These are phyloP conservation scores for Rhodamnia argentea DNA, from an alignment of 345 rosid genomes.

Conservation along the genomic window DNA sequence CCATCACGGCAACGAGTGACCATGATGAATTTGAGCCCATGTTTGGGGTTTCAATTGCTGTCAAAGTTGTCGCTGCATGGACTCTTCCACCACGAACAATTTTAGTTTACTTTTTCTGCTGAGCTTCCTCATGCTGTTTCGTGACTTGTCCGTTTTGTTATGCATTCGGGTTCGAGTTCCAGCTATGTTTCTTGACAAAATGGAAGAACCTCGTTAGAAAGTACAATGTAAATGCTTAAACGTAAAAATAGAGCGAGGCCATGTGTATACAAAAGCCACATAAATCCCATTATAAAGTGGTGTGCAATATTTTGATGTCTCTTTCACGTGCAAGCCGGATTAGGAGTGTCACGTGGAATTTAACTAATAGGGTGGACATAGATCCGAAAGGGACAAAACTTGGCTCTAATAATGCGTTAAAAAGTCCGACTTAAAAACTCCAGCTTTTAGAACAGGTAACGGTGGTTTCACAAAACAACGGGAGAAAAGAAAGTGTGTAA, in stretches of 20 bases:
- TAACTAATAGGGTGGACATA: accelerated
- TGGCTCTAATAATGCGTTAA: accelerated
- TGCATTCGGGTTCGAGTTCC: neutral
- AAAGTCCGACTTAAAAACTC: neutral
- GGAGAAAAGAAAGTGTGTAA: no score
- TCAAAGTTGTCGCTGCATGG: neutral
- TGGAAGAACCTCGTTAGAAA: neutral
- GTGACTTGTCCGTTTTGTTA: neutral
- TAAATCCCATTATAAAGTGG: accelerated
- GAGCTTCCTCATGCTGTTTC: neutral
- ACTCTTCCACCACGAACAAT: neutral
- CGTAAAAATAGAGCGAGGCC: accelerated
- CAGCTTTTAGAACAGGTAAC: no score
- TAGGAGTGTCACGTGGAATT: accelerated
- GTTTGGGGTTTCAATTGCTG: neutral
- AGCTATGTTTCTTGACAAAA: neutral
- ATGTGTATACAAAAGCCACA: neutral
- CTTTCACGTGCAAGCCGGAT: neutral
- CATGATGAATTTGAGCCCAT: neutral
- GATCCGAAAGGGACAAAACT: accelerated
- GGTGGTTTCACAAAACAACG: no score
- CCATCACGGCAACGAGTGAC: neutral
- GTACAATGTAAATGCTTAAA: accelerated
- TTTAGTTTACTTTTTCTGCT: neutral
- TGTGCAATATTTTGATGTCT: accelerated